phyloP scores from a whole-genome alignment of 257 asterid genomes.

The Cynanchum wilfordii region DNA sequence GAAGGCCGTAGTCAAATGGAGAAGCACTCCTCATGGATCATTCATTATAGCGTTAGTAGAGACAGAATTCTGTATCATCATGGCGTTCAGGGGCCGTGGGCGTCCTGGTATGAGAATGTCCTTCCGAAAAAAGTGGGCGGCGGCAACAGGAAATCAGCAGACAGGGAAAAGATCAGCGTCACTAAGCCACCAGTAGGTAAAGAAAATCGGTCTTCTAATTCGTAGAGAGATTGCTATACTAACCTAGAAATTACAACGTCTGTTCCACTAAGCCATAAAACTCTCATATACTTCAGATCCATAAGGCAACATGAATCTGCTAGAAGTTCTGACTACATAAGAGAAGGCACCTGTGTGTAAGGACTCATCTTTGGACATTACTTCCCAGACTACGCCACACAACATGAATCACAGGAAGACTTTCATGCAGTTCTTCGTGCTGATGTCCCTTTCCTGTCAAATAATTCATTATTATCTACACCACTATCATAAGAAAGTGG shows the following conservation, averaged over 20 bases:
- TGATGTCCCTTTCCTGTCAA: background rate
- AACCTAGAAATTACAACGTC: constrained; percentile 1
- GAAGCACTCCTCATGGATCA: constrained; percentile 7
- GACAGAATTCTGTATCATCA: constrained; percentile 6
- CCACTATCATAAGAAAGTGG: background rate
- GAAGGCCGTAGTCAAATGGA: constrained; percentile 5
- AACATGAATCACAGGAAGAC: background rate
- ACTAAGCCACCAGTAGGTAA: constrained; percentile 13
- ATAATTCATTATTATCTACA: background rate
- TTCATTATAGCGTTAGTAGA: background rate
- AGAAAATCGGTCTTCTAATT: constrained; percentile 10
- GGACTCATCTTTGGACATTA: constrained; percentile 1
- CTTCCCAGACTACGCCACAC: constrained; percentile 3
- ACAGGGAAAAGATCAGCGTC: constrained; percentile 8
- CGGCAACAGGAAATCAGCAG: background rate
- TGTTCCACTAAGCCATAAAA: background rate
- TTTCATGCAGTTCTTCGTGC: constrained; percentile 1
- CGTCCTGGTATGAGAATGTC: background rate
- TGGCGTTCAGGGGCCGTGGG: background rate
- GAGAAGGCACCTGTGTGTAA: constrained; percentile 9
- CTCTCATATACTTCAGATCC: constrained; percentile 9
- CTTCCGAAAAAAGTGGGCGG: background rate
- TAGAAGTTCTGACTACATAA: constrained; percentile 8
- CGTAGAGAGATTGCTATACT: background rate
- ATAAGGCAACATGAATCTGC: constrained; percentile 2